Conservation (phyloP, 179 eudicot genomes). For the Beta macrorhiza region DNA sequence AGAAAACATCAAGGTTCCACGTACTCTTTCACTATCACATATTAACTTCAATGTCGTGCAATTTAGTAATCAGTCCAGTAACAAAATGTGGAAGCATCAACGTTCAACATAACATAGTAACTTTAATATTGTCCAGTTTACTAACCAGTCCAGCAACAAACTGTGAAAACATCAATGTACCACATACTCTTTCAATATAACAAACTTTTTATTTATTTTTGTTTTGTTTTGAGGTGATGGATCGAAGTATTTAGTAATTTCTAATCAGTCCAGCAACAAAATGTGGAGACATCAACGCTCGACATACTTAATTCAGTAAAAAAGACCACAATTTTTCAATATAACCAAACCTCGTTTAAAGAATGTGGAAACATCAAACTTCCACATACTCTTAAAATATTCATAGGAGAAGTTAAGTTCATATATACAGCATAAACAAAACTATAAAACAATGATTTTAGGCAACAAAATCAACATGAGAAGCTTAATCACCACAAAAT, state of each 20-base stretch:
- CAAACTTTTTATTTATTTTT: too few relatives aligned
- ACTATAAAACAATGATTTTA: background rate
- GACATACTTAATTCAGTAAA: background rate
- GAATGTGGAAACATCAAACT: background rate
- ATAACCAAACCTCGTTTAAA: background rate
- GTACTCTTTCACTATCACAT: background rate
- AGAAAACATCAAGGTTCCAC: background rate
- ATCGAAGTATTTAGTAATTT: background rate
- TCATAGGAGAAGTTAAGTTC: background rate
- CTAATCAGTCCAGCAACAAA: background rate
- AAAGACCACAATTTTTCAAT: background rate
- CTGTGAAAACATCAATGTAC: too few relatives aligned
- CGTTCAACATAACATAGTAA: background rate
- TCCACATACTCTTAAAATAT: background rate
- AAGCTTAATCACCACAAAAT: constrained; percentile 4
- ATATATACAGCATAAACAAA: background rate
- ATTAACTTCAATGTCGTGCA: too few relatives aligned
- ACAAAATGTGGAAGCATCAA: background rate
- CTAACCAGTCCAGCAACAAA: too few relatives aligned
- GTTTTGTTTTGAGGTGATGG: too few relatives aligned
- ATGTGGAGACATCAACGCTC: background rate
- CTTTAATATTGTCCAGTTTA: too few relatives aligned
- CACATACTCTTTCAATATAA: too few relatives aligned
- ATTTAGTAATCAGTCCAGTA: too few relatives aligned
- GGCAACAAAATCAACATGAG: background rate